These are phyloP conservation scores for Stentor coeruleus DNA, from an alignment of 73 alveolate genomes.

Conservation along the genomic window DNA sequence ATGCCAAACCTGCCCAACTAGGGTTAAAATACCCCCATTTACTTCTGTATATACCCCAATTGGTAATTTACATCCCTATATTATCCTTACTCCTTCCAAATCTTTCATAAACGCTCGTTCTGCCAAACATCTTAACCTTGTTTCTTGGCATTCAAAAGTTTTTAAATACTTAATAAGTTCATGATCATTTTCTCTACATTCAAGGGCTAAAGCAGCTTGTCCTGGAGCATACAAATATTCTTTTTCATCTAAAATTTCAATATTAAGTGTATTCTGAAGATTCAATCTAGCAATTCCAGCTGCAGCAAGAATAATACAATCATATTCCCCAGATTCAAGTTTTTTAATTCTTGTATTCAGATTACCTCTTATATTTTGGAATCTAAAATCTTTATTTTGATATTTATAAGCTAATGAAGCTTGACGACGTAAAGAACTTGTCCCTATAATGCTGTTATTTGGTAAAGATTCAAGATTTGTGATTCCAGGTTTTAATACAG, in stretches of 20 bases:
- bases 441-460: constrained; percentile 51
- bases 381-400: constrained; percentile 34
- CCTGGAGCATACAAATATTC: constrained; percentile 66
- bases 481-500: constrained; percentile 51
- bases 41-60: constrained; percentile 56
- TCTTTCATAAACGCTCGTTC: constrained; percentile 56
- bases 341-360: constrained; percentile 56
- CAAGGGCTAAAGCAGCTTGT: constrained; percentile 66
- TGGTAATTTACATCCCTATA: constrained; percentile 64
- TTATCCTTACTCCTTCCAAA: constrained; percentile 51
- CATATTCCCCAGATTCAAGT: constrained; percentile 45
- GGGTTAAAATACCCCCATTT: constrained; percentile 10
- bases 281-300: constrained; percentile 70
- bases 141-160: constrained; percentile 38
- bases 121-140: constrained; percentile 49
- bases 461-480: constrained; percentile 49
- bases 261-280: constrained; percentile 38
- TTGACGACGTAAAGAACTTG: constrained; percentile 61
- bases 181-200: constrained; percentile 54
- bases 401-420: constrained; percentile 40
- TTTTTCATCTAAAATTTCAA: constrained; percentile 40
- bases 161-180: constrained; percentile 26
- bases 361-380: constrained; percentile 57
- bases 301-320: constrained; percentile 65
- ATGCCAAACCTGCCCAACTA: constrained; percentile 42